A percentile compares a stretch with the other conserved stretches of the same genome.
Evolutionary conservation across 2,329 filamentous ascomycete genomes (phyloP).

Genomic region (Ambrosiella xylebori): DNA sequence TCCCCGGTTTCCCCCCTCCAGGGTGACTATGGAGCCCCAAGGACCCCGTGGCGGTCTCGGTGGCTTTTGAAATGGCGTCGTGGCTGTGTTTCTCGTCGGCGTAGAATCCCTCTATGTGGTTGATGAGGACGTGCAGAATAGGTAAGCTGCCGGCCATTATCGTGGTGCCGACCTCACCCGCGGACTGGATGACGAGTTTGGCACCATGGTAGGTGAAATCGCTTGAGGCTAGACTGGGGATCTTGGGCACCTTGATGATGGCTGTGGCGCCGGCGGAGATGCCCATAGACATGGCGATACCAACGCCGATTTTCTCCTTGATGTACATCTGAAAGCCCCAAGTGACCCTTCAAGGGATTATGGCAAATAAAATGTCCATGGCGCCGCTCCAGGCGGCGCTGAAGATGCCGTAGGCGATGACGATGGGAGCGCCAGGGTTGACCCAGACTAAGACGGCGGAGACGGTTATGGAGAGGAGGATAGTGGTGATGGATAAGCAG

Average conservation of each 20-base stretch:
- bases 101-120: slow-evolving; percentile 13
- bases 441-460: slow-evolving; percentile 16
- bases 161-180: slow-evolving; percentile 14
- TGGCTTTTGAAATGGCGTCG: not conserved
- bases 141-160: slow-evolving; percentile 16
- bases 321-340: slow-evolving; percentile 23
- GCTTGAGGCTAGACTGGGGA: slow-evolving; percentile 15
- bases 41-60: too few relatives aligned
- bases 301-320: slow-evolving; percentile 25
- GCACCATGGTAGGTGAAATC: slow-evolving; percentile 15
- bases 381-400: slow-evolving; percentile 19
- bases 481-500: slow-evolving; percentile 17
- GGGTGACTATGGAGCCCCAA: not conserved
- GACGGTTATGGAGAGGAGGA: slow-evolving; percentile 16
- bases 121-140: slow-evolving; percentile 15
- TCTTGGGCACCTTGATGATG: slow-evolving; percentile 19
- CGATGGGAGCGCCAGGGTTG: slow-evolving; percentile 1
- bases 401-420: slow-evolving; percentile 14
- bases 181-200: slow-evolving; percentile 15
- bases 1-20: not conserved
- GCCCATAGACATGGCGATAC: slow-evolving; percentile 27
- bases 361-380: slow-evolving; percentile 25
- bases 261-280: slow-evolving; percentile 21
- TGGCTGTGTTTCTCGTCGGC: slow-evolving; percentile 11
- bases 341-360: slow-evolving; percentile 26